These are phyloP conservation scores for Cytospora chrysosperma DNA, from an alignment of 2,329 filamentous ascomycete genomes.

Conservation along the genomic window DNA sequence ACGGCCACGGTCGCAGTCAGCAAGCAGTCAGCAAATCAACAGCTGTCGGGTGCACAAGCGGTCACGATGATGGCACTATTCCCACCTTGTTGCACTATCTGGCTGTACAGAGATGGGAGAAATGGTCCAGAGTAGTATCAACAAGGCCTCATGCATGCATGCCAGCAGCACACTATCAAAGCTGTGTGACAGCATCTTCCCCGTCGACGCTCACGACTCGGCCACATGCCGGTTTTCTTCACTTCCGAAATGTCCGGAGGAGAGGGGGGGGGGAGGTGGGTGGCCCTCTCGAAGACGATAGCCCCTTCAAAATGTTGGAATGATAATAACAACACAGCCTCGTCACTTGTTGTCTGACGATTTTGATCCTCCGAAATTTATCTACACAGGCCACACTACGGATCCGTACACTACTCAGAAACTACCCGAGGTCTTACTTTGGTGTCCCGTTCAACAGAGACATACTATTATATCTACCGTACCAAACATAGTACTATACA, in stretches of 20 bases:
- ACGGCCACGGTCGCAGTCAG: not conserved
- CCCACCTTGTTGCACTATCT: conserved; percentile 5
- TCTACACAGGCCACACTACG: too few relatives aligned
- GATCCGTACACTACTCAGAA: not conserved
- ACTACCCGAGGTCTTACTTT: not conserved
- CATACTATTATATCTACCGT: not conserved
- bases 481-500: not conserved
- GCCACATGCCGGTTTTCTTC: not conserved
- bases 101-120: too few relatives aligned
- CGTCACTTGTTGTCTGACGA: not conserved
- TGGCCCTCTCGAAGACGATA: not conserved
- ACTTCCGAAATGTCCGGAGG: not conserved
- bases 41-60: not conserved
- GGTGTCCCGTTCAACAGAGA: not conserved
- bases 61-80: conserved; percentile 9
- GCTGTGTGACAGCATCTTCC: not conserved
- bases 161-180: too few relatives aligned
- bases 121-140: too few relatives aligned
- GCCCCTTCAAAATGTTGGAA: not conserved
- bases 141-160: not conserved
- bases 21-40: conserved; percentile 9
- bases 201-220: not conserved
- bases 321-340: not conserved
- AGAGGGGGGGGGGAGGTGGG: too few relatives aligned
- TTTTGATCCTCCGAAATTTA: not conserved